phyloP scores from a whole-genome alignment of 1,139 yeast genomes.

The Geotrichum candidum region DNA sequence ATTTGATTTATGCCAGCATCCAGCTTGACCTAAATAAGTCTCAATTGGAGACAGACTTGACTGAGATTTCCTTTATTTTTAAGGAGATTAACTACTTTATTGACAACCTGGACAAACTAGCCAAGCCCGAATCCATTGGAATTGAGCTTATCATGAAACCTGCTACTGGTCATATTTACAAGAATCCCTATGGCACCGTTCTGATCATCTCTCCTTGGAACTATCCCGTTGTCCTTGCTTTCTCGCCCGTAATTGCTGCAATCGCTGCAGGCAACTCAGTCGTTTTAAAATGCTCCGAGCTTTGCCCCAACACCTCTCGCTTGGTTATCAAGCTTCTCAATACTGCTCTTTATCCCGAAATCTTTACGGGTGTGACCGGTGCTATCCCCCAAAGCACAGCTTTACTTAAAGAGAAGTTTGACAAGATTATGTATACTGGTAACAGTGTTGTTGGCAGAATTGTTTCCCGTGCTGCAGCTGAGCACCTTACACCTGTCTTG shows the following conservation, averaged over 20 bases:
- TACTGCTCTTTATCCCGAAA: conserved; percentile 48
- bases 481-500: conserved; percentile 70
- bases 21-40: conserved; percentile 62
- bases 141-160: conserved; percentile 34
- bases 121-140: conserved; percentile 41
- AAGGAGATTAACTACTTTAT: conserved; percentile 58
- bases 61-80: conserved; percentile 51
- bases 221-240: conserved; percentile 64
- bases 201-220: conserved; percentile 81
- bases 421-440: conserved; percentile 86
- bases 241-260: conserved; percentile 72
- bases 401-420: conserved; percentile 63
- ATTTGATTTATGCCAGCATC: conserved; percentile 53
- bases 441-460: conserved; percentile 68
- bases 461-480: conserved; percentile 76
- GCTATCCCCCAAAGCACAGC: conserved; percentile 62
- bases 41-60: conserved; percentile 51
- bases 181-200: conserved; percentile 70
- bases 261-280: conserved; percentile 85
- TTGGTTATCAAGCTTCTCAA: conserved; percentile 51
- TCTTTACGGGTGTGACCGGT: conserved; percentile 65
- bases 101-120: conserved; percentile 56
- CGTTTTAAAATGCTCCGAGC: conserved; percentile 74
- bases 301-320: conserved; percentile 56
- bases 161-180: conserved; percentile 49